Percentiles rank a stretch among this genome's conserved stretches.
phyloP scores from a whole-genome alignment of 345 rosid species.

The Draba incana region DNA sequence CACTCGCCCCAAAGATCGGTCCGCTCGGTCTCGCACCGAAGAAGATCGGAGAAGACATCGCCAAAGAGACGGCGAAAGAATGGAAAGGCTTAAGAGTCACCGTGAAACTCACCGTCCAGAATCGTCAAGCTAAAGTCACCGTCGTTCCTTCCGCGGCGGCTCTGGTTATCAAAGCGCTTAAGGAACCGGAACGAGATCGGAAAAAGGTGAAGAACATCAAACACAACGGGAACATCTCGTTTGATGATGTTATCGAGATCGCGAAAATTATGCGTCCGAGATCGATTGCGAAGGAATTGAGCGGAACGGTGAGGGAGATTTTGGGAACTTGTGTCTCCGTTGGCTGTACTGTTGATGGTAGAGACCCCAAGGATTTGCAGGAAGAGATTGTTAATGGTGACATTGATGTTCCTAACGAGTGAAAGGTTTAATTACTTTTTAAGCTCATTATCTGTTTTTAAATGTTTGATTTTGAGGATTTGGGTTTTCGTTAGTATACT shows the following conservation, averaged over 20 bases:
- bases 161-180: slow-evolving; percentile 55
- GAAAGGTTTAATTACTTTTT: slow-evolving; percentile 18
- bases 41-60: slow-evolving; percentile 80
- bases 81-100: slow-evolving; percentile 73
- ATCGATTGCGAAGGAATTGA: slow-evolving; percentile 63
- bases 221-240: slow-evolving; percentile 56
- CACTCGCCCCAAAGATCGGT: slow-evolving; percentile 73
- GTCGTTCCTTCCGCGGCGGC: slow-evolving; percentile 71
- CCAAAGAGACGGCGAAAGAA: slow-evolving; percentile 71
- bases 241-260: slow-evolving; percentile 64
- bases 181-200: slow-evolving; percentile 64
- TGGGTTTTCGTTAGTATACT: slow-evolving; percentile 21
- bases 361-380: slow-evolving; percentile 61
- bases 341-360: slow-evolving; percentile 65
- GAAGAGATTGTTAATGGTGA: slow-evolving; percentile 56
- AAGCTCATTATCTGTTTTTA: background rate
- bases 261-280: slow-evolving; percentile 56
- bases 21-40: slow-evolving; percentile 82
- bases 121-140: slow-evolving; percentile 65
- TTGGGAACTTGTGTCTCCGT: slow-evolving; percentile 68
- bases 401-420: slow-evolving; percentile 54
- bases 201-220: slow-evolving; percentile 53
- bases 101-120: slow-evolving; percentile 70
- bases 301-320: slow-evolving; percentile 63
- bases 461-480: slow-evolving; percentile 24